Conservation (phyloP, 2,329 filamentous ascomycete genomes). For the Penicillium sp. region DNA sequence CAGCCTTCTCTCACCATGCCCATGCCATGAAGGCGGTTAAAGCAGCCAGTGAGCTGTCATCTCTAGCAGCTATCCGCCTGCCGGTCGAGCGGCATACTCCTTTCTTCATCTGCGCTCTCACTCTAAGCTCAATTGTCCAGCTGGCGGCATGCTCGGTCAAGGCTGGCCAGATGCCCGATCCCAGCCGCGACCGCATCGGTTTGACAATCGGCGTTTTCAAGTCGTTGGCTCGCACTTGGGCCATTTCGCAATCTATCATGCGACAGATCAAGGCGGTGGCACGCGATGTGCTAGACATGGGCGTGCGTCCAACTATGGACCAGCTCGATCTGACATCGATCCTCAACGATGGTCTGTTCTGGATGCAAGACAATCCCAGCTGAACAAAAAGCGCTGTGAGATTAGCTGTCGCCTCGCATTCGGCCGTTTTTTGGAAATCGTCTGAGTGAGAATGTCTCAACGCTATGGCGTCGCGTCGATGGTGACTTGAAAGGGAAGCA, state of each 20-base stretch:
- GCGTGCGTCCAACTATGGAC: constrained; percentile 37
- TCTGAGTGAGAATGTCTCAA: too few species aligned
- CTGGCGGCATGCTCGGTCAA: constrained; percentile 70
- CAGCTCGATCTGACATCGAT: constrained; percentile 36
- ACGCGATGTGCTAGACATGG: constrained; percentile 62
- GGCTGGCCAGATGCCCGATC: constrained; percentile 57
- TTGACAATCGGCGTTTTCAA: constrained; percentile 75
- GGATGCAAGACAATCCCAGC: constrained; percentile 30
- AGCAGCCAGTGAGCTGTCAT: constrained; percentile 74
- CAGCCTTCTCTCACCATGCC: constrained; percentile 41
- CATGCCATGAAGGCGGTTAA: constrained; percentile 79
- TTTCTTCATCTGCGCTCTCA: constrained; percentile 78
- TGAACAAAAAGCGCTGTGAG: constrained; percentile 9
- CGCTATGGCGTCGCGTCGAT: too few species aligned
- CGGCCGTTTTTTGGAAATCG: neutral
- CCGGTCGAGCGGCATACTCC: constrained; percentile 72
- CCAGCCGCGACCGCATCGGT: constrained; percentile 65
- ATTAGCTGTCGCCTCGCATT: neutral
- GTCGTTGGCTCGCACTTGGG: constrained; percentile 67
- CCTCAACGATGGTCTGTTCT: constrained; percentile 36
- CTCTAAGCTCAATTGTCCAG: constrained; percentile 75
- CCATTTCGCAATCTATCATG: constrained; percentile 66
- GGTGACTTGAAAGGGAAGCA: too few species aligned
- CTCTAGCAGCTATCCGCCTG: constrained; percentile 59
- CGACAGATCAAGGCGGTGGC: constrained; percentile 74